Evolutionary conservation across 177 flowering plant genomes (phyloP).

Genomic region (Vitis hybrid): DNA sequence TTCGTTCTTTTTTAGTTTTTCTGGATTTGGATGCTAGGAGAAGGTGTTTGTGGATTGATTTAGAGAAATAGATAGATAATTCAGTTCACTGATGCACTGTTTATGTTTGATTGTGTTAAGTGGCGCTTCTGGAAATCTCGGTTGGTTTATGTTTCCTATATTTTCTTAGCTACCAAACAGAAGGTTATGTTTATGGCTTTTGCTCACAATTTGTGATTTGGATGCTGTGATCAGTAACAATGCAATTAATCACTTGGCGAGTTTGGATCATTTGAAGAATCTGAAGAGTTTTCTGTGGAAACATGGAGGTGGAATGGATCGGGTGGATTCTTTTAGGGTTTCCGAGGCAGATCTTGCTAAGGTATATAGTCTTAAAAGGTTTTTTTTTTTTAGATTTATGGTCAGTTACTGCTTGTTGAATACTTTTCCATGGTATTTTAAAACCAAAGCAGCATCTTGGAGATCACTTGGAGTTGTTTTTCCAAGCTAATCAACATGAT

Average conservation of each 20-base stretch:
- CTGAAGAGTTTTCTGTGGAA: conserved; percentile 75
- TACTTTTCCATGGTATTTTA: too few species aligned
- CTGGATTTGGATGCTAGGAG: conserved; percentile 3
- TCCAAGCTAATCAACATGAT: too few species aligned
- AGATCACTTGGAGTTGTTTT: too few species aligned
- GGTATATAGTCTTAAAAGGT: conserved; percentile 34
- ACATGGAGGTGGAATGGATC: conserved; percentile 68
- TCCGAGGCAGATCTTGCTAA: conserved; percentile 54
- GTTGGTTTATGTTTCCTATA: neutral
- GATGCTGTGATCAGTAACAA: conserved; percentile 45
- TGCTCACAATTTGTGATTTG: conserved; percentile 4
- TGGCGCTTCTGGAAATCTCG: neutral
- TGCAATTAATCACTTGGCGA: conserved; percentile 71
- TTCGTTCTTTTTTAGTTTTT: neutral
- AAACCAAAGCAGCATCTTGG: too few species aligned
- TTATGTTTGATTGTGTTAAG: neutral
- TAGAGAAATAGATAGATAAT: neutral
- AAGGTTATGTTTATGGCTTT: too few species aligned
- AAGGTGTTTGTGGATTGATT: neutral
- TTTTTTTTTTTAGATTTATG: neutral
- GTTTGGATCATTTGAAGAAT: conserved; percentile 68
- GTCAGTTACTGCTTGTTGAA: too few species aligned
- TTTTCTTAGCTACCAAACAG: too few species aligned
- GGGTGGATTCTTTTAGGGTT: conserved; percentile 52
- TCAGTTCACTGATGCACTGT: neutral